These are phyloP conservation scores for Amaranthus tricolor DNA, from an alignment of 179 eudicot genomes.

Conservation along the genomic window DNA sequence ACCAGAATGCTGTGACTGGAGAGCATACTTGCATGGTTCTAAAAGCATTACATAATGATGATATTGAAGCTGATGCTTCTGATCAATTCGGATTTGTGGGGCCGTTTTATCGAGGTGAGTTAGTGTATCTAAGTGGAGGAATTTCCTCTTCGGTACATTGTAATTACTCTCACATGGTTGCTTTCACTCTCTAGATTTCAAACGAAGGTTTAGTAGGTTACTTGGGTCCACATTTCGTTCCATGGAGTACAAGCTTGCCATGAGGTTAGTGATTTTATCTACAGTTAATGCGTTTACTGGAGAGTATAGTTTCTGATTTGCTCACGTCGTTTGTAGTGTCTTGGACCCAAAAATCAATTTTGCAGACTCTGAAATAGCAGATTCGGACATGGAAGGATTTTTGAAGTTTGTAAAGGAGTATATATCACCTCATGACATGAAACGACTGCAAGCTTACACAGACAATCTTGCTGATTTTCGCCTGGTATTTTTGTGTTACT, in stretches of 20 bases:
- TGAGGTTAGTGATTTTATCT: constrained; percentile 56
- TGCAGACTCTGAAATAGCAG: constrained; percentile 40
- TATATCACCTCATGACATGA: constrained; percentile 53
- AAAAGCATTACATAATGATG: constrained; percentile 65
- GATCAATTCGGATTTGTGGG: constrained; percentile 60
- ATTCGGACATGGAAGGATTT: constrained; percentile 29
- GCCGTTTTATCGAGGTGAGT: constrained; percentile 65
- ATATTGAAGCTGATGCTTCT: constrained; percentile 47
- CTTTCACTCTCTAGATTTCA: constrained; percentile 49
- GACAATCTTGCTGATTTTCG: constrained; percentile 61
- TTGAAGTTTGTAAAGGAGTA: constrained; percentile 35
- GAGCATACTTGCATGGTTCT: constrained; percentile 89
- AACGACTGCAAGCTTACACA: constrained; percentile 60
- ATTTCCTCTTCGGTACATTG: not conserved
- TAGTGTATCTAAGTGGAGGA: not conserved
- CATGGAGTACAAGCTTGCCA: constrained; percentile 85
- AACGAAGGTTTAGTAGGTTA: constrained; percentile 45
- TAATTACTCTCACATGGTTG: not conserved
- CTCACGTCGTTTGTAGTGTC: constrained; percentile 37
- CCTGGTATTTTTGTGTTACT: constrained; percentile 38
- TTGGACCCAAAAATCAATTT: constrained; percentile 83
- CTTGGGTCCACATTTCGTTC: constrained; percentile 44
- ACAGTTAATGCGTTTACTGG: constrained; percentile 5
- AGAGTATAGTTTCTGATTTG: constrained; percentile 2
- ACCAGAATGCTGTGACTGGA: constrained; percentile 76